phyloP scores from a whole-genome alignment of 2,329 filamentous ascomycete species.

The Metarhizium album region DNA sequence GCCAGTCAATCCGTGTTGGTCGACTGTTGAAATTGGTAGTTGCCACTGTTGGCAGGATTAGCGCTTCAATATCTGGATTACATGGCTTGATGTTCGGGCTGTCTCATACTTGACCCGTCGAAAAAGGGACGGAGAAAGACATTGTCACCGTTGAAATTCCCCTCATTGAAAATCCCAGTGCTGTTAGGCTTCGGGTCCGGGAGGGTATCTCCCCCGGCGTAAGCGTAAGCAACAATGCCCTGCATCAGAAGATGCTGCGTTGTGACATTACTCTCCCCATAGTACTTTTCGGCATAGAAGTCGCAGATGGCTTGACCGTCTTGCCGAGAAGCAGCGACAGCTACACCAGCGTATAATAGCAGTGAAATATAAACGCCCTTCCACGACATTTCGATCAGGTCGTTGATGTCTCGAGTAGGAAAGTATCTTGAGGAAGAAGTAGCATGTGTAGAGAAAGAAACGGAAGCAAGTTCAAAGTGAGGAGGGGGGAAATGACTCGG shows the following conservation, averaged over 20 bases:
- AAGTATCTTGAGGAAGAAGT: background rate
- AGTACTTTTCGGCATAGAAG: conserved; percentile 17
- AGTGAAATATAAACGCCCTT: background rate
- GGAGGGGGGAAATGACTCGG: background rate
- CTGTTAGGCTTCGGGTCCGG: conserved; percentile 9
- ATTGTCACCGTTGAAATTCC: conserved; percentile 10
- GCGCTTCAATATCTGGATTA: background rate
- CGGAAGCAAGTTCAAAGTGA: background rate
- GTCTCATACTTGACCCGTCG: conserved; percentile 17
- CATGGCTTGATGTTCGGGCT: background rate
- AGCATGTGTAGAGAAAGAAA: background rate
- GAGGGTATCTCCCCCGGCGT: conserved; percentile 14
- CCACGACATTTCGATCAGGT: background rate
- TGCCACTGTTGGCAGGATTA: conserved; percentile 6
- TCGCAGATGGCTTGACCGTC: conserved; percentile 17
- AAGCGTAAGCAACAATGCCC: conserved; percentile 19
- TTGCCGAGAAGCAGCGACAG: background rate
- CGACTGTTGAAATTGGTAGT: conserved; percentile 19
- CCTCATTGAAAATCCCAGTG: conserved; percentile 20
- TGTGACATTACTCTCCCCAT: conserved; percentile 14
- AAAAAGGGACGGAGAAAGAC: conserved; percentile 20
- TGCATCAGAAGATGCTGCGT: conserved; percentile 19
- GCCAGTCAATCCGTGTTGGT: conserved; percentile 17
- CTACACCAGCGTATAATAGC: background rate
- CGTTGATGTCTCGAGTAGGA: background rate